phyloP scores from a whole-genome alignment of 805 yeast genomes.

The Saturnispora gosingensis region DNA sequence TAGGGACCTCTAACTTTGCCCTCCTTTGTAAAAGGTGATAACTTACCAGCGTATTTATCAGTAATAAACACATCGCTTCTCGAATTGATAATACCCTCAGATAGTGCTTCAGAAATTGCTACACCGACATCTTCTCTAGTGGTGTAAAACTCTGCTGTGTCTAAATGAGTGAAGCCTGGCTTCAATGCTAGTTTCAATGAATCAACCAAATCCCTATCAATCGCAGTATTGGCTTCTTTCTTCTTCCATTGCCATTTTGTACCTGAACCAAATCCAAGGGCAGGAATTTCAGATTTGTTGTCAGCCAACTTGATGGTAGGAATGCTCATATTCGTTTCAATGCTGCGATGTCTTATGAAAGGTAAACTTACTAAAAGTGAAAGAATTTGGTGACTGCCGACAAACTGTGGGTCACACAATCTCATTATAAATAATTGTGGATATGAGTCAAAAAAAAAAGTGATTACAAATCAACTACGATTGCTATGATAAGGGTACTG shows the following conservation, averaged over 20 bases:
- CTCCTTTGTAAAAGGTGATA: not conserved
- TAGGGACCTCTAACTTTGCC: conserved; percentile 33
- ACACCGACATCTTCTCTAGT: conserved; percentile 53
- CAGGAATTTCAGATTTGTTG: conserved; percentile 12
- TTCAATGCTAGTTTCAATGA: conserved; percentile 39
- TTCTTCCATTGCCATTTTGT: conserved; percentile 43
- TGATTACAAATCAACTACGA: not conserved
- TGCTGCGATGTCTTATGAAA: not conserved
- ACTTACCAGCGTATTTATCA: conserved; percentile 35
- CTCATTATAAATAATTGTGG: not conserved
- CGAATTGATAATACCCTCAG: conserved; percentile 14
- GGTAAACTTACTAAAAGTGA: not conserved
- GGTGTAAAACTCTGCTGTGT: conserved; percentile 55
- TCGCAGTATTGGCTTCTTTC: conserved; percentile 12
- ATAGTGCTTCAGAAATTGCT: conserved; percentile 35
- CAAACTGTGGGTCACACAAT: not conserved
- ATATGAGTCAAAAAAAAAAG: not conserved
- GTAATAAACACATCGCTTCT: conserved; percentile 47
- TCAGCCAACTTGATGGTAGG: not conserved
- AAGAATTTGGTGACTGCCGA: not conserved
- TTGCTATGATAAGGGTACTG: not conserved
- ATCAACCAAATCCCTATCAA: conserved; percentile 31
- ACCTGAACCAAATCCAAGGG: conserved; percentile 42
- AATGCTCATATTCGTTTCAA: not conserved
- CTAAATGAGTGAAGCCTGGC: conserved; percentile 48